Evolutionary conservation across 148 eudicot species (phyloP), one percentile per base, ranked within the genome.

Genomic region (Fagopyrum homotropicum): DNA sequence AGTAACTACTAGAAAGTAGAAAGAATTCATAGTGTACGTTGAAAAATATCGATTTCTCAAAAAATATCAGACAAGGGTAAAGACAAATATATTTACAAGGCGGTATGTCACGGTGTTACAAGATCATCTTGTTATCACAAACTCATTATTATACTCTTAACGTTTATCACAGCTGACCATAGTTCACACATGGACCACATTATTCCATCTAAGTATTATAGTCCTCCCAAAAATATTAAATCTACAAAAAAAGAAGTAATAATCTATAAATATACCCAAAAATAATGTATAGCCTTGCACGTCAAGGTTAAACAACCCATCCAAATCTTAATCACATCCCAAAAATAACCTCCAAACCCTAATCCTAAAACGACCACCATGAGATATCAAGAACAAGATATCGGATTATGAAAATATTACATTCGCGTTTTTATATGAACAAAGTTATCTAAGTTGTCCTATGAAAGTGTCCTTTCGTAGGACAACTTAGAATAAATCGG

Each of bases 51-150:
- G n/a, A 11, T 29, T 3, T 63, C 45, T 40, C 46, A 35, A 66
- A 66, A 66, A 14, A 66, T 40, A 66, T 66, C 46, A 40, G 71
- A 40, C 19, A 66, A 6, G 14, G 47, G n/a, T 66, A 66, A 35
- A 40, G 71, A 66, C 47, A 66, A 40, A 12, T 14, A 3, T 66
- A 66, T 43, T 66, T 66, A 66, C 71, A 66, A 40, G 43, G 19
- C 9, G 46, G 47, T 40, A 14, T 66, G 71, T 35, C 47, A 45
- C 30, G 9, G 47, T 5, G 44, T 63, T 63, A 11, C 17, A 26
- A 63, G 69, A 63, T 63, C 2, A 63, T 45, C 69, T 66, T 66
- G 71, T 66, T 66, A 66, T 66, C 71, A 66, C 71, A 66, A 15
- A 40, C 7, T 66, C 71, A 66, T 66, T 9, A 66, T 40, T 66